These are phyloP conservation scores for Cercophora scortea DNA, from an alignment of 495 filamentous ascomycete species.

Conservation along the genomic window DNA sequence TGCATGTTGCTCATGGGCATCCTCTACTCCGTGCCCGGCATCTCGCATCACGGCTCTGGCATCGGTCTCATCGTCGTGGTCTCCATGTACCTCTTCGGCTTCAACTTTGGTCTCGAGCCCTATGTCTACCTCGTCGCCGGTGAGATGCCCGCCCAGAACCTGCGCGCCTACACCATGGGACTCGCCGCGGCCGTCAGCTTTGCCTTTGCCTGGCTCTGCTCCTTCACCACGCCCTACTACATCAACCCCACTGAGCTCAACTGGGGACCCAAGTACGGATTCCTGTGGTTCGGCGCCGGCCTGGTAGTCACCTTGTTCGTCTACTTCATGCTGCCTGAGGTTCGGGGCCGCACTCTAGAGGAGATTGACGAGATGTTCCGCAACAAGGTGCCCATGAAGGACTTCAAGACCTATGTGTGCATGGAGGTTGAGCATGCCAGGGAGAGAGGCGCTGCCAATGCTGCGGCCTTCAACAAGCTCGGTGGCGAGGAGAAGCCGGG, in stretches of 20 bases:
- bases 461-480: not conserved
- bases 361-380: slow-evolving; percentile 44
- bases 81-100: slow-evolving; percentile 42
- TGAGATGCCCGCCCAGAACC: slow-evolving; percentile 42
- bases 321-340: slow-evolving; percentile 34
- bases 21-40: slow-evolving; percentile 38
- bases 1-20: slow-evolving; percentile 40
- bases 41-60: slow-evolving; percentile 28
- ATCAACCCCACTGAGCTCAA: slow-evolving; percentile 47
- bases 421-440: not conserved
- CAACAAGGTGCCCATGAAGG: not conserved
- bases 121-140: slow-evolving; percentile 51
- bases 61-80: slow-evolving; percentile 44
- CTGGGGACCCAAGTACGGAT: slow-evolving; percentile 49
- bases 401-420: slow-evolving; percentile 1
- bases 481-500: not conserved
- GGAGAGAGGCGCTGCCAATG: not conserved
- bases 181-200: slow-evolving; percentile 43
- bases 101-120: slow-evolving; percentile 38
- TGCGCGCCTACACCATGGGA: slow-evolving; percentile 45
- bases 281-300: slow-evolving; percentile 35
- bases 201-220: slow-evolving; percentile 44
- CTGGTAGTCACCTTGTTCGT: not conserved
- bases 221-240: slow-evolving; percentile 52
- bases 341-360: slow-evolving; percentile 44